Evolutionary conservation across 2,329 filamentous ascomycete genomes (phyloP).

Genomic region (Penicillium olsonii): DNA sequence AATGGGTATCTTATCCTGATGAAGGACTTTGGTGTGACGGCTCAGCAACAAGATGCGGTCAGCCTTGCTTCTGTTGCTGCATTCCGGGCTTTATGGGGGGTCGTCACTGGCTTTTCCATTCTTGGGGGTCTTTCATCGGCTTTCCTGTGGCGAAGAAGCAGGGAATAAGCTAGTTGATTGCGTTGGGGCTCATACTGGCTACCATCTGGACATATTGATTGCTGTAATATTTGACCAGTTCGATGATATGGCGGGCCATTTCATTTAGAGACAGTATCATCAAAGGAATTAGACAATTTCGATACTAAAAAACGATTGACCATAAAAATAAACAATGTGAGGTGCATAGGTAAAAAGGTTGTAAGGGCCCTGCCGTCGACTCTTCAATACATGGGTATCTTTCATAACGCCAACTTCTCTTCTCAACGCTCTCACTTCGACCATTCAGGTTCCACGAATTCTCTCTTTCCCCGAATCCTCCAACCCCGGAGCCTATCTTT

Average conservation of each 20-base stretch:
- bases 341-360: neutral
- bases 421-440: constrained; percentile 33
- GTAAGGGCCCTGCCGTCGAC: constrained; percentile 32
- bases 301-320: too few species aligned
- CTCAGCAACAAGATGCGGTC: constrained; percentile 12
- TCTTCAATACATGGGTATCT: constrained; percentile 1
- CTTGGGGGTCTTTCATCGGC: constrained; percentile 26
- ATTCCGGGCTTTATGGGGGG: constrained; percentile 29
- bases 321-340: too few species aligned
- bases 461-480: constrained; percentile 50
- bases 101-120: constrained; percentile 27
- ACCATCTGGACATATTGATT: too few species aligned
- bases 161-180: neutral
- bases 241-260: too few species aligned
- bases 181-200: too few species aligned
- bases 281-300: too few species aligned
- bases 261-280: too few species aligned
- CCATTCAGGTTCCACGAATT: constrained; percentile 49
- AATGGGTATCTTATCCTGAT: constrained; percentile 16
- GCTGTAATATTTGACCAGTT: too few species aligned
- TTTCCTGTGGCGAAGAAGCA: constrained; percentile 20
- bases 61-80: constrained; percentile 21
- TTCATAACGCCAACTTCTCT: too few species aligned
- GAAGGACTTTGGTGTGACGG: constrained; percentile 19
- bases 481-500: constrained; percentile 50